Evolutionary conservation across 768 basidiomycete species (phyloP), one percentile per base, ranked within the genome.

Genomic region (Naematelia encephala): DNA sequence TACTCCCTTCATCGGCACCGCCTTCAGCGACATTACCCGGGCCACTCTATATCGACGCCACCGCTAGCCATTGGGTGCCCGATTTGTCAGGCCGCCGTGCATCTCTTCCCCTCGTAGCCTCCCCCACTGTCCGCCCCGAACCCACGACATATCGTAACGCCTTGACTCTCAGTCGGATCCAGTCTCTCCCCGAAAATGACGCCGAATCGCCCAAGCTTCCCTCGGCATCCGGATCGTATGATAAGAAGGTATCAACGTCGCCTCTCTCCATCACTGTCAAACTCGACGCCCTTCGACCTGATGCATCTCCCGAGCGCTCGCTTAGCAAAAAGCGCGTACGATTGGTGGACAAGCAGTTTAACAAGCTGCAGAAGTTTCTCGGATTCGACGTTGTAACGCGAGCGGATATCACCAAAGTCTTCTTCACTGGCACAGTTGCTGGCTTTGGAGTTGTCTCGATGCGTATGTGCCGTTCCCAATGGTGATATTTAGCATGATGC

Each of bases 361-460:
- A 25, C 34, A 16, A 51, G 29, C 25, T 69, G 2, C 62, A 66
- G 22, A 64, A 59, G 59, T 62, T 71, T 44, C 55, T 73, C 5
- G 76, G 77, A 4, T 54, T 73, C 16, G 75, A 76, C 47, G 75
- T 76, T 11, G 73, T 77, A 27, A 77, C 76, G 0, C 39, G 47
- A 3, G 48, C 50, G 12, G 78, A 78, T 46, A 60, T 77, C 26
- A 21, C 64, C 16, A 78, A 77, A 61, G 71, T 78, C 29, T 46
- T 73, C 19, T 54, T 72, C 21, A 70, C 76, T 2, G 77, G 77
- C 4, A 69, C 67, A 8, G 68, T 75, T 14, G 71, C 73, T 45
- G 77, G 77, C 1, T 71, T 72, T 34, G 77, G 77, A 22, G 72
- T 78, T 21, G 76, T 67, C 22, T 75, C 66, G 16, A 78, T 78